phyloP scores from a whole-genome alignment of 1,139 yeast species.

The Meyerozyma athensensis region DNA sequence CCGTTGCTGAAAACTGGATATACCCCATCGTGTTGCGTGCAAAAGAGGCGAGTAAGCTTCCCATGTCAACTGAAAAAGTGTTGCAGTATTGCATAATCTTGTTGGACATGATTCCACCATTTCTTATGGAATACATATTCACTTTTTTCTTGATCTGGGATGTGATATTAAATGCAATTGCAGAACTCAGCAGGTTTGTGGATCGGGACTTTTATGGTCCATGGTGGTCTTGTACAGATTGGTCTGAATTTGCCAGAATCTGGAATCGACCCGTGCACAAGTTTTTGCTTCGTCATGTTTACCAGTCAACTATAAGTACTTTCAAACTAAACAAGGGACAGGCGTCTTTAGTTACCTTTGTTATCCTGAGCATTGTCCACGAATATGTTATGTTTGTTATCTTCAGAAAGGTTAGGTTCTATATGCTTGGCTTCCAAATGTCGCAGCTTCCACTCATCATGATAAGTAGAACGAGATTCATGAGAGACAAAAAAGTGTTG shows the following conservation, averaged over 20 bases:
- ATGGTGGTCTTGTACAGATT: constrained; percentile 96
- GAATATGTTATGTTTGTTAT: constrained; percentile 91
- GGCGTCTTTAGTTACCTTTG: constrained; percentile 79
- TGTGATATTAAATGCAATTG: constrained; percentile 80
- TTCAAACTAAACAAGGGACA: constrained; percentile 56
- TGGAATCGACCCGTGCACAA: constrained; percentile 98
- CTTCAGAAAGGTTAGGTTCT: constrained; percentile 75
- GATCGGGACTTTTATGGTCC: constrained; percentile 92
- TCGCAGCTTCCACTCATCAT: constrained; percentile 65
- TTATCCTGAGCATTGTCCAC: constrained; percentile 78
- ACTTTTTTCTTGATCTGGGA: constrained; percentile 94
- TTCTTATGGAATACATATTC: constrained; percentile 65
- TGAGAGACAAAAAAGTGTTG: constrained; percentile 52
- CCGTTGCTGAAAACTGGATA: constrained; percentile 72
- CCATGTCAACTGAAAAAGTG: constrained; percentile 43
- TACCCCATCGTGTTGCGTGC: constrained; percentile 73
- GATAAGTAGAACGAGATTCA: constrained; percentile 44
- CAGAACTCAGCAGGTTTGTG: constrained; percentile 80
- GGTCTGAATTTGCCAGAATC: constrained; percentile 90
- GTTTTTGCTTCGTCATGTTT: constrained; percentile 86
- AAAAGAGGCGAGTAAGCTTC: constrained; percentile 41
- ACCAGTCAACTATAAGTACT: constrained; percentile 83
- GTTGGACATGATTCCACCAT: constrained; percentile 77
- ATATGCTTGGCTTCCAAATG: constrained; percentile 78
- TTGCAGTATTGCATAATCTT: constrained; percentile 56